Percentiles rank a stretch among this genome's conserved stretches.
Conservation (phyloP, 2,329 filamentous ascomycete genomes). For the Epicoccum nigrum region DNA sequence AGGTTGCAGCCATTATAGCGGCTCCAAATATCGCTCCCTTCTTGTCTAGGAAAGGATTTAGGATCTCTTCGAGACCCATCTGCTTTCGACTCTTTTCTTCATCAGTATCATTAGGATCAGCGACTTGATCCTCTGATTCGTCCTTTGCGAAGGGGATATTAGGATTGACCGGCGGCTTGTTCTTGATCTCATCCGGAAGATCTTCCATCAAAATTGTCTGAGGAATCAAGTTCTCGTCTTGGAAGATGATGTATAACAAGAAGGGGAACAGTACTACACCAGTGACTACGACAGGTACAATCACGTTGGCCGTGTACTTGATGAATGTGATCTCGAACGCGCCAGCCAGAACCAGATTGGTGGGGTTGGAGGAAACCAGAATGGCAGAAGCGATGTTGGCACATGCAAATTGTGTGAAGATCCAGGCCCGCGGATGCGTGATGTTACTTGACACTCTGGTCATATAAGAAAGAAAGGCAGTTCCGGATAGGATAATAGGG, state of each 20-base stretch:
- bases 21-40: constrained; percentile 68
- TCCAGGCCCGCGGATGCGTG: constrained; percentile 73
- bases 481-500: constrained; percentile 75
- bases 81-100: constrained; percentile 52
- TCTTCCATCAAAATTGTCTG: constrained; percentile 71
- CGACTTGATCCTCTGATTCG: constrained; percentile 60
- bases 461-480: constrained; percentile 78
- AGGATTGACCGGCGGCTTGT: constrained; percentile 68
- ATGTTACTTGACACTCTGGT: constrained; percentile 77
- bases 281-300: constrained; percentile 73
- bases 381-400: constrained; percentile 78
- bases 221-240: constrained; percentile 68
- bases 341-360: constrained; percentile 75
- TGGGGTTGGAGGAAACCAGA: constrained; percentile 78
- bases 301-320: constrained; percentile 77
- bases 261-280: constrained; percentile 72
- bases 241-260: constrained; percentile 72
- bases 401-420: constrained; percentile 72
- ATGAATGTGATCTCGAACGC: constrained; percentile 76
- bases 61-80: constrained; percentile 71
- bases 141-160: constrained; percentile 71
- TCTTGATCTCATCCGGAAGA: constrained; percentile 63
- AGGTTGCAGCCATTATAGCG: constrained; percentile 68
- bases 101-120: constrained; percentile 53
- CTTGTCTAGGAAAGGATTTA: constrained; percentile 76